Evolutionary conservation across 2,329 filamentous ascomycete genomes (phyloP), one percentile per base, ranked within the genome.

Genomic region (Colletotrichum tabaci): DNA sequence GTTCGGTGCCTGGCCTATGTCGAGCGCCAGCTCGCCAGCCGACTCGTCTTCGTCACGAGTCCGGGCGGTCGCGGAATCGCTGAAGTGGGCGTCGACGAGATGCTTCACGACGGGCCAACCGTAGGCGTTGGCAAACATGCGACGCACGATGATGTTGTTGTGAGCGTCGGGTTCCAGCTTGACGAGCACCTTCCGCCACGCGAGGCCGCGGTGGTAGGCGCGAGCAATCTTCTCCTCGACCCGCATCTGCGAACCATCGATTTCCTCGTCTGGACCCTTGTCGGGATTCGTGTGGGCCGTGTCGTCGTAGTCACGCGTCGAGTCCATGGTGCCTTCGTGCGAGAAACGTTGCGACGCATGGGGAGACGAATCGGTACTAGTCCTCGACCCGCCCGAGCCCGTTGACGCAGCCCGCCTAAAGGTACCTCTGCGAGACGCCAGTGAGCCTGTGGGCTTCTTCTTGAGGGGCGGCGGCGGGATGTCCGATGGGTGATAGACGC

Each of bases 171-270:
- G 96, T 79, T 99, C 96, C 2, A 99, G 87, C 65, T 96, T 93
- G 16, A 99, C 96, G 4, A 99, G 89, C 1, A 99, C 96, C 80
- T 99, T 99, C 56, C 96, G 93, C 96, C 96, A 99, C 1, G 94
- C 94, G 23, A 99, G 84, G 74, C 94, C 94, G 15, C 91, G 91
- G 80, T 99, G 96, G 82, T 99, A 99, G 16, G 95, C 96, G 57
- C 96, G 90, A 2, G 96, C 96, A 75, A 99, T 99, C 83, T 98
- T 98, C 81, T 99, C 96, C 81, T 99, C 96, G 0, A 98, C 95
- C 74, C 93, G 94, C 90, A 98, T 95, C 74, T 84, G 90, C 12
- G 91, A 89, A 18, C 83, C 87, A 76, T 93, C 91, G 3, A 90
- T 57, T 44, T 73, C 73, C 58, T 84, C 81, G 9, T 78, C 74